Evolutionary conservation across 495 filamentous ascomycete genomes (phyloP).

Genomic region (Immersiella caudata): DNA sequence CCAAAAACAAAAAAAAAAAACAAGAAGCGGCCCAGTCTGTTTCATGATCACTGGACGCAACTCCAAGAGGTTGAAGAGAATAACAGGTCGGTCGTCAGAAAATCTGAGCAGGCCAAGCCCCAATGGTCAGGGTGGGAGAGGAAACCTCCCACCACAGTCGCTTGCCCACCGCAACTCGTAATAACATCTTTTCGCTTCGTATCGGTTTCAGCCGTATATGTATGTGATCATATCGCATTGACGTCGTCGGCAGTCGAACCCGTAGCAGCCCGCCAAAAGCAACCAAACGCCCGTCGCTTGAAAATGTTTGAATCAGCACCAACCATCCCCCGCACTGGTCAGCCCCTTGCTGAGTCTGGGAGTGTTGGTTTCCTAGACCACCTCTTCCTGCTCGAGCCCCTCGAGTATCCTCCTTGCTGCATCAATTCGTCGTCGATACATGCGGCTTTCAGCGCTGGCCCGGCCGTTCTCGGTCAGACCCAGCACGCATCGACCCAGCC

Average conservation of each 20-base stretch:
- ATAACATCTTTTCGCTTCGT: constrained; percentile 5
- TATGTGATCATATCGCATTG: constrained; percentile 9
- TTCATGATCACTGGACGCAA: background rate
- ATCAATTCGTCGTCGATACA: constrained; percentile 71
- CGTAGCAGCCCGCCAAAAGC: constrained; percentile 3
- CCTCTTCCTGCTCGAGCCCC: constrained; percentile 46
- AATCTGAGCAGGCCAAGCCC: background rate
- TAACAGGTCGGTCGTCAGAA: background rate
- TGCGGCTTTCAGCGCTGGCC: constrained; percentile 61
- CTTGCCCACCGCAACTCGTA: background rate
- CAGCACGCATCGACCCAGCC: constrained; percentile 69
- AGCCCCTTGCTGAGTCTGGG: background rate
- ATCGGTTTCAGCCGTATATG: constrained; percentile 6
- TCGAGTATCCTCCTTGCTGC: constrained; percentile 72
- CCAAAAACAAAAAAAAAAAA: background rate
- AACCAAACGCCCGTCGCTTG: background rate
- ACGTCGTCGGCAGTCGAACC: background rate
- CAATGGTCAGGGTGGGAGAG: too few relatives aligned
- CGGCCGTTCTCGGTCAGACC: constrained; percentile 65
- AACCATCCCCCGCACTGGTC: background rate
- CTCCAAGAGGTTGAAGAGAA: background rate
- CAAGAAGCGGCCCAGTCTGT: background rate
- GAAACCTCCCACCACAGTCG: background rate
- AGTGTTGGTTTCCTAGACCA: background rate
- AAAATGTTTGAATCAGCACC: background rate